Conservation (phyloP, 306 rosid species). For the Canavalia ensiformis region DNA sequence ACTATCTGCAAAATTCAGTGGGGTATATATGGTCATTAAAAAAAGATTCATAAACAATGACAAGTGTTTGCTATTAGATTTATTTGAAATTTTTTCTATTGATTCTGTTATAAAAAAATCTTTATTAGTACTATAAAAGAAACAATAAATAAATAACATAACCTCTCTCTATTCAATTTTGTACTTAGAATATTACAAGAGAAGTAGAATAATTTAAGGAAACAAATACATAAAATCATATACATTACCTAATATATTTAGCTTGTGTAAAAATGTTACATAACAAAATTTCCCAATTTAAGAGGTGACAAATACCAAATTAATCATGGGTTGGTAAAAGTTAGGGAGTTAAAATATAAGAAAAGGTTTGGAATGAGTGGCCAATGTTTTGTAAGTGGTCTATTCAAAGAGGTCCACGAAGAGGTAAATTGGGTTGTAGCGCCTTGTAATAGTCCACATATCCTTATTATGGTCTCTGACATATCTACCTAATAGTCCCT, state of each 20-base stretch:
- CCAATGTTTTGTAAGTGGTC: conserved; percentile 45
- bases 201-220: background rate
- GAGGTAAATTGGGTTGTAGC: conserved; percentile 39
- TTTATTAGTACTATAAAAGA: background rate
- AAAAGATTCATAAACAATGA: background rate
- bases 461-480: conserved; percentile 58
- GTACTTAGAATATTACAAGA: background rate
- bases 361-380: conserved; percentile 37
- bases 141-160: background rate
- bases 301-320: conserved; percentile 11
- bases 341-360: conserved; percentile 13
- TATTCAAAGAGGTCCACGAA: conserved; percentile 45
- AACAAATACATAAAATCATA: background rate
- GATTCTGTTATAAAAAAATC: background rate
- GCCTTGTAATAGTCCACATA: conserved; percentile 36
- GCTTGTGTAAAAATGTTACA: background rate
- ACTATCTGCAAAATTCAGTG: background rate
- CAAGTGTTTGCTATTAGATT: no score
- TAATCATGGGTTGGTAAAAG: conserved; percentile 12
- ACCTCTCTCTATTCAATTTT: background rate
- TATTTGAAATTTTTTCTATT: background rate
- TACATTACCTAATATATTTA: background rate
- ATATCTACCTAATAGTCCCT: conserved; percentile 52
- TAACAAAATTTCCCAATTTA: background rate
- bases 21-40: background rate